Conservation (phyloP, 768 basidiomycete species). For the Hortiboletus campestris region DNA sequence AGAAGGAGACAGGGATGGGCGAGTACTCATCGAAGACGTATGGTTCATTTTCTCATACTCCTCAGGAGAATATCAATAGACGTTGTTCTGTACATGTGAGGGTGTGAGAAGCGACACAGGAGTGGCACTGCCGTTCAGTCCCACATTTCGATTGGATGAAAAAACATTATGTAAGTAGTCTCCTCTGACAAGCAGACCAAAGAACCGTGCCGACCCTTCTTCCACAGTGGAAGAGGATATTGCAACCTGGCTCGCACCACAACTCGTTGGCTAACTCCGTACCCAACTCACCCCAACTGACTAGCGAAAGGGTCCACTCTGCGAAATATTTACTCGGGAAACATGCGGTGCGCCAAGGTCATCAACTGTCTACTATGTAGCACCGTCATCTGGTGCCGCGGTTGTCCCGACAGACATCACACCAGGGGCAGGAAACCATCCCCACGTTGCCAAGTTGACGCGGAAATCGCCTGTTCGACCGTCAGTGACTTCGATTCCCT, state of each 20-base stretch:
- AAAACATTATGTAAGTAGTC: too few relatives aligned
- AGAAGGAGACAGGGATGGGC: not conserved
- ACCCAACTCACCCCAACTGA: not conserved
- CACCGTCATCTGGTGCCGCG: not conserved
- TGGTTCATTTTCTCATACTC: not conserved
- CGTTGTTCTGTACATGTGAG: not conserved
- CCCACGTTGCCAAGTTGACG: conserved; percentile 55
- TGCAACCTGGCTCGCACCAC: too few relatives aligned
- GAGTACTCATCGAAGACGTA: not conserved
- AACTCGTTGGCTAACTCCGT: too few relatives aligned
- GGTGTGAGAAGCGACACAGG: not conserved
- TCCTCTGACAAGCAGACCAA: too few relatives aligned
- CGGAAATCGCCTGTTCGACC: conserved; percentile 56
- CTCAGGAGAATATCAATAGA: not conserved
- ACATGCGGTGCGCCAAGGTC: not conserved
- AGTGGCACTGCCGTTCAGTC: too few relatives aligned
- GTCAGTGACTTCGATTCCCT: conserved; percentile 73
- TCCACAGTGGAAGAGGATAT: too few relatives aligned
- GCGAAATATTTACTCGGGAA: not conserved
- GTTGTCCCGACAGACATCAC: conserved; percentile 18
- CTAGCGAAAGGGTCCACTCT: not conserved
- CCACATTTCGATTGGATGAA: too few relatives aligned
- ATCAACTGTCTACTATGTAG: not conserved
- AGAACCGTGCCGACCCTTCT: too few relatives aligned
- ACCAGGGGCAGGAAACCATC: conserved; percentile 61